A percentile compares a stretch with the other conserved stretches of the same genome.
Evolutionary conservation across 140 eudicot genomes (phyloP).

Genomic region (Stevia rebaudiana): DNA sequence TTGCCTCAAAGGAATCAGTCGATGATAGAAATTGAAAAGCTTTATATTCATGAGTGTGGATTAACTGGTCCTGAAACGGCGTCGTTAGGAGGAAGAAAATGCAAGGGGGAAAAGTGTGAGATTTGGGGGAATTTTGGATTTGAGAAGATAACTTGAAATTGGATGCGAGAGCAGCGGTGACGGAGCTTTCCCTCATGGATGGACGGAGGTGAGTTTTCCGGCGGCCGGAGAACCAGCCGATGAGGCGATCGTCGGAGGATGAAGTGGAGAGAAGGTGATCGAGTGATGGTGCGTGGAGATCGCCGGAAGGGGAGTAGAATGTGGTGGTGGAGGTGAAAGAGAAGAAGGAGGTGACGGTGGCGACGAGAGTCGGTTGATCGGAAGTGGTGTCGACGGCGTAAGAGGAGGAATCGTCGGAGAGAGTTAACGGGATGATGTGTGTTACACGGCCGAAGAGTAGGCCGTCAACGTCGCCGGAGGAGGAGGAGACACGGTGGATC

Average conservation of each 20-base stretch:
- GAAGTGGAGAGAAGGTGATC: conserved; percentile 26
- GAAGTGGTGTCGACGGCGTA: conserved; percentile 11
- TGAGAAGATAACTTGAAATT: conserved; percentile 28
- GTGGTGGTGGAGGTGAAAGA: conserved; percentile 48
- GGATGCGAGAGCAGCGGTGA: conserved; percentile 43
- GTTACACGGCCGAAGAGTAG: conserved; percentile 68
- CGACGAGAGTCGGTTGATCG: conserved; percentile 27
- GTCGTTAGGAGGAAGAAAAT: conserved; percentile 70
- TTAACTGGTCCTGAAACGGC: conserved; percentile 66
- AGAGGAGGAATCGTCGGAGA: conserved; percentile 51
- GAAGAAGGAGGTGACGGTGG: conserved; percentile 53
- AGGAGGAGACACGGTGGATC: conserved; percentile 65
- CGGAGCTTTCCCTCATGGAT: conserved; percentile 50
- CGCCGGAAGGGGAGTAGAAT: conserved; percentile 36
- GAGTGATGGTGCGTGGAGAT: conserved; percentile 32
- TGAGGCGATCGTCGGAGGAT: conserved; percentile 37
- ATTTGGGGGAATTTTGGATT: conserved; percentile 28
- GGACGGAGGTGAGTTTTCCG: conserved; percentile 76
- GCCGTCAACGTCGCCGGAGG: conserved; percentile 79
- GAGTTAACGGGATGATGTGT: conserved; percentile 38
- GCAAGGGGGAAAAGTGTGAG: conserved; percentile 33
- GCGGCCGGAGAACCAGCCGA: conserved; percentile 89
- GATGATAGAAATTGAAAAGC: conserved; percentile 45
- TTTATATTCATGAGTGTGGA: conserved; percentile 82
- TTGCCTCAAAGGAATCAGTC: conserved; percentile 39